Percentiles rank a stretch among this genome's conserved stretches.
phyloP scores from a whole-genome alignment of 176 grass and related monocot species.

The Thinopyrum elongatum region DNA sequence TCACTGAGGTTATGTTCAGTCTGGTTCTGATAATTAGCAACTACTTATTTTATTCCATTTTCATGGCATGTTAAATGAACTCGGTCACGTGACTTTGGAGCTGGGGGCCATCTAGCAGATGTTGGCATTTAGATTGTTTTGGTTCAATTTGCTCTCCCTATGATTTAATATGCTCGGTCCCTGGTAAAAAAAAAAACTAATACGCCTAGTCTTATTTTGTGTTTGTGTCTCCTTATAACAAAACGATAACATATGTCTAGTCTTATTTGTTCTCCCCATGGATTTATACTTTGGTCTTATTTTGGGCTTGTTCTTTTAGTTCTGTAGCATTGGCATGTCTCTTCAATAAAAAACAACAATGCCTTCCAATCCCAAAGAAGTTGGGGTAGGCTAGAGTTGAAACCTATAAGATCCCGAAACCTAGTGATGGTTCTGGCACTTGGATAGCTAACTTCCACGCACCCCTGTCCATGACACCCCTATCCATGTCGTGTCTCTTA shows the following conservation, averaged over 20 bases:
- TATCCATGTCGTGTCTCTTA: neutral
- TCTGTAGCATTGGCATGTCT: neutral
- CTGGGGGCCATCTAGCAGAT: neutral
- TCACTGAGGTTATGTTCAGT: neutral
- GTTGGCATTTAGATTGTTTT: neutral
- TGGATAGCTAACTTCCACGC: too few species aligned
- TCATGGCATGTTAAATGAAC: neutral
- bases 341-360: too few species aligned
- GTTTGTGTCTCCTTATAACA: neutral
- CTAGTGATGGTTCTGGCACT: too few species aligned
- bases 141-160: neutral
- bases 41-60: neutral
- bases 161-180: neutral
- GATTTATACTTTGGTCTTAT: too few species aligned
- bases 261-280: too few species aligned
- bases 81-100: neutral
- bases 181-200: neutral
- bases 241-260: neutral
- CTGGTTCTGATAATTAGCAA: neutral
- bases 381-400: too few species aligned
- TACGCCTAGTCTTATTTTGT: neutral
- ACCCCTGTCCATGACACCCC: too few species aligned
- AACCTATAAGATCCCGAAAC: too few species aligned
- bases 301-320: neutral
- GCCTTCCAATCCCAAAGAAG: too few species aligned